Evolutionary conservation across 768 basidiomycete genomes (phyloP), one percentile per base, ranked within the genome.

Genomic region (Suillus lakei): DNA sequence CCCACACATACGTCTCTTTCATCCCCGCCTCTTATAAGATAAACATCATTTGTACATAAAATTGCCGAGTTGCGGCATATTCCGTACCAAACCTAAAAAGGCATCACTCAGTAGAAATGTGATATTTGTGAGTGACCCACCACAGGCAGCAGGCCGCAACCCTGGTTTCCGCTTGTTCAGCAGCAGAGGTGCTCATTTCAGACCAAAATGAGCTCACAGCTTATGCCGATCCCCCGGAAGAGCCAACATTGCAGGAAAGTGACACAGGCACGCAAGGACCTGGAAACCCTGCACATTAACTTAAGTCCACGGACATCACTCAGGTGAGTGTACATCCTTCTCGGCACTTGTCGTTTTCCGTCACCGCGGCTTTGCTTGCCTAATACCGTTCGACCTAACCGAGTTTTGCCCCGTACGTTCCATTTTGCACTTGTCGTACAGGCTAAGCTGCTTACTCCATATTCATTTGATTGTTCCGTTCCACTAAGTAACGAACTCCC

Each of bases 231-330:
- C 68, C 67, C 78, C 75, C 72, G 75, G 70, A 70, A 73, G 70
- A 58, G 72, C 64, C 23, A 32, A 62, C 54, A 8, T 48, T n/a
- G 43, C 23, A 36, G 65, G 74, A 71, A 16, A 66, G 75, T 76
- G 72, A 68, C 67, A 77, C 77, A 77, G 77, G 73, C 65, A 73
- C 76, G 72, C 74, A 73, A 73, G 74, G 74, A 67, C 67, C 69
- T 76, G 78, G 77, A 76, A 70, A 69, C 75, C 73, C 70, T 70
- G 72, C 75, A 69, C 63, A 76, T 76, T 76, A 76, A 77, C 77
- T 77, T 77, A 77, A 77, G 69, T 77, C 76, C 76, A 78, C 76
- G 76, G 76, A 78, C 76, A 77, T 77, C 72, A 69, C 70, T 65
- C 71, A 69, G 70, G 65, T 73, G 64, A 67, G 71, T 68, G 54